Evolutionary conservation across 305 asterid species (phyloP), one percentile per base, ranked within the genome.

Genomic region (Solanum hybrid): DNA sequence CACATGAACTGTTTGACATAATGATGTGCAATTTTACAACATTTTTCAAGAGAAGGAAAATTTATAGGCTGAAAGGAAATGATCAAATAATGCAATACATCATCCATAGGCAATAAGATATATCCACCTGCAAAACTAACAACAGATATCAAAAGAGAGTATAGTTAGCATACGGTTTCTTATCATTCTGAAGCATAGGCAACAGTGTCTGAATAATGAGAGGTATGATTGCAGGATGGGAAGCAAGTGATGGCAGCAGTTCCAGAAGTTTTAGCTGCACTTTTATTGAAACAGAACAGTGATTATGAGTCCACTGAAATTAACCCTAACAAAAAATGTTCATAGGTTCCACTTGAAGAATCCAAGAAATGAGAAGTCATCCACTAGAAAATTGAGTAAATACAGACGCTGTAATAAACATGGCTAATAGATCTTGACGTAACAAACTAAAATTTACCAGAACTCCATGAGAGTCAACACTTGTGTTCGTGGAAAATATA

Each of bases 121-220:
- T 20, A 20, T 36, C 60, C 60, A 37, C 64, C 86, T 37, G 35
- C 24, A 27, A 90, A n/a, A 75, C 35, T 81, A 77, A 89, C 81
- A 90, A 77, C 79, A 89, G 42, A 29, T 56, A 46, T 89, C 73
- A 89, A 86, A 71, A 89, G 85, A 77, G 77, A 34, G 75, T 34
- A 88, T 16, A 88, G 75, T 35, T 86, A 91, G 92, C 97, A 66
- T 96, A 97, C 99, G 95, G 94, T 91, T 96, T 94, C 64, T 91
- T 94, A 87, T 96, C 96, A 86, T 93, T 94, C 91, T 94, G 98
- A 93, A 97, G 98, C 99, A 97, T 97, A 88, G 99, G 99, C 91
- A 92, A 90, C 90, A 97, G 93, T 90, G 97, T 94, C 95, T 97
- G 99, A 93, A 95, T 94, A 89, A 95, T 85, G 89, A 97, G 93